Percentiles rank a stretch among this genome's conserved stretches.
These are phyloP conservation scores for Geotrichum aggregatum DNA, from an alignment of 1,139 yeast species.

Conservation along the genomic window DNA sequence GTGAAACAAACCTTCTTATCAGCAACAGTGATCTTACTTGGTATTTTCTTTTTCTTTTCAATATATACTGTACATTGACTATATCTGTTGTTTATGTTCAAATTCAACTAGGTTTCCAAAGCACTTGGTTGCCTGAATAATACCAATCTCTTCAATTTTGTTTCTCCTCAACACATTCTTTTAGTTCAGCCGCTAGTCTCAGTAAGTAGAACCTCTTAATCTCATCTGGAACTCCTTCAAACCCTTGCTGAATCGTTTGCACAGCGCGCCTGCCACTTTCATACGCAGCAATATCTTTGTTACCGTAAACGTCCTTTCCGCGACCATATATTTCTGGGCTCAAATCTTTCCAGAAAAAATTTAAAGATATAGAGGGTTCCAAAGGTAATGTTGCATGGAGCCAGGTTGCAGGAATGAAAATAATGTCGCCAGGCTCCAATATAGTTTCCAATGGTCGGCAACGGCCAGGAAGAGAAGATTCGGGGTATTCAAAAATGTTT, in stretches of 20 bases:
- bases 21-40: too few relatives aligned
- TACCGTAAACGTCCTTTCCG: conserved; percentile 40
- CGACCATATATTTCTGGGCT: conserved; percentile 30
- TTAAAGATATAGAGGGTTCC: conserved; percentile 37
- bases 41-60: too few relatives aligned
- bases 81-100: too few relatives aligned
- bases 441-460: conserved; percentile 34
- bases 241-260: conserved; percentile 27
- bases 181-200: conserved; percentile 33
- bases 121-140: too few relatives aligned
- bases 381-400: conserved; percentile 39
- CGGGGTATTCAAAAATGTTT: conserved; percentile 33
- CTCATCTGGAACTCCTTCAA: conserved; percentile 31
- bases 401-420: conserved; percentile 41
- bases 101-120: too few relatives aligned
- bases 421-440: conserved; percentile 41
- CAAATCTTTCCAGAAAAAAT: conserved; percentile 39
- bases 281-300: conserved; percentile 37
- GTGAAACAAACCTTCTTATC: too few relatives aligned
- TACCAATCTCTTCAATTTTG: too few relatives aligned
- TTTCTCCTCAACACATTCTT: background rate
- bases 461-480: conserved; percentile 23
- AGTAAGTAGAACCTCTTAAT: conserved; percentile 32
- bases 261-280: conserved; percentile 35
- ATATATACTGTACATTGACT: too few relatives aligned